phyloP scores from a whole-genome alignment of 352 stramenopile species.

The Pythium aphanidermatum region DNA sequence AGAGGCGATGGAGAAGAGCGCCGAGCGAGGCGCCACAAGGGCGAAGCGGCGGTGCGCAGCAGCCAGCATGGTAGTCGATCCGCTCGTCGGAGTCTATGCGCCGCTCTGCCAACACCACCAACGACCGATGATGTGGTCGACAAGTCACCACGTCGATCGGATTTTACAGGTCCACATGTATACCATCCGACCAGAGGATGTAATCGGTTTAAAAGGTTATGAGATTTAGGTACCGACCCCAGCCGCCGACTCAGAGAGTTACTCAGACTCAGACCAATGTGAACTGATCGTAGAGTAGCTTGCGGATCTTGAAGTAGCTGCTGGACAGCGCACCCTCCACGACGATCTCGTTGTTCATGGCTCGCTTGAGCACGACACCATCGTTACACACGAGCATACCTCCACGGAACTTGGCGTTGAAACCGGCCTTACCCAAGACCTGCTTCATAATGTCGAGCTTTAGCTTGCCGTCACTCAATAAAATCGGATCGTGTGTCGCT shows the following conservation, averaged over 20 bases:
- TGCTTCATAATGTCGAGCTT: conserved; percentile 89
- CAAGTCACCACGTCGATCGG: conserved; percentile 6
- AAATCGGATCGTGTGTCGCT: conserved; percentile 65
- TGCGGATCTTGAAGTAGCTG: conserved; percentile 85
- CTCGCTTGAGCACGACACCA: conserved; percentile 80
- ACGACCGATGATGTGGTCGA: conserved; percentile 21
- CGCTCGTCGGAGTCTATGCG: too few species aligned
- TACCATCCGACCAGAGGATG: too few species aligned
- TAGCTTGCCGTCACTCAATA: conserved; percentile 86
- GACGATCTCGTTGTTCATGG: conserved; percentile 85
- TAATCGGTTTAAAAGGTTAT: conserved; percentile 12
- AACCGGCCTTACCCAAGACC: conserved; percentile 77
- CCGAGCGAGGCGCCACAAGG: conserved; percentile 19
- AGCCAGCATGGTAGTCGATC: conserved; percentile 18
- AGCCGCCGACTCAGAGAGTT: too few species aligned
- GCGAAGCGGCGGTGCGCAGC: conserved; percentile 22
- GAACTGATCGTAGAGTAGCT: conserved; percentile 85
- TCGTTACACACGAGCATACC: conserved; percentile 88
- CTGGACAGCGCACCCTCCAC: conserved; percentile 77
- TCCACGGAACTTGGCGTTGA: conserved; percentile 86
- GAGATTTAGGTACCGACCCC: conserved; percentile 4
- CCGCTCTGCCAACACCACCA: conserved; percentile 21
- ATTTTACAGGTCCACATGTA: conserved; percentile 4
- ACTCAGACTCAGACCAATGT: conserved; percentile 61
- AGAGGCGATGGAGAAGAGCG: conserved; percentile 40